Evolutionary conservation across 139 green algal genomes (phyloP), one percentile per base, ranked within the genome.

Genomic region (Tetratostichococcus sp.): DNA sequence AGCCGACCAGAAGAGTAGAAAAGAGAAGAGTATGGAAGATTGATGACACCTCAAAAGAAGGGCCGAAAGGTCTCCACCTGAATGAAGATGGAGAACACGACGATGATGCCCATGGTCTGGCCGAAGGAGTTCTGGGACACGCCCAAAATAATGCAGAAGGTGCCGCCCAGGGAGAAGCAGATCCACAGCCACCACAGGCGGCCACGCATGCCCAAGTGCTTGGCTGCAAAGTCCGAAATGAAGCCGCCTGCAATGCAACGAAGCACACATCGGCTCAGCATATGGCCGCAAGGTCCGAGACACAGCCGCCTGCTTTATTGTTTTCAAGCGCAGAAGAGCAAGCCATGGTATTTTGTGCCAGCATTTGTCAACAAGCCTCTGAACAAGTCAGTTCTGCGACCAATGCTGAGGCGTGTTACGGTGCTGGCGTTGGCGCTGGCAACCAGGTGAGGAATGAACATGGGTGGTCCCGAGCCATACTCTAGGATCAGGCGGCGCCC

Each of bases 61-160:
- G 58, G 11, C 8, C 23, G 17, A 33, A 19, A 69, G 21, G 50
- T 17, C 17, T n/a, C 17, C 28, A 86, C 77, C 79, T 96, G 87
- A 65, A 91, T 88, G 83, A 91, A 92, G 74, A 93, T 83, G 62
- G 87, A 94, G 86, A 96, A 97, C 67, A 93, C 72, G 57, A 97
- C 80, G 70, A 98, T 90, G 30, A 94, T 75, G 33, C 81, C 76
- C 30, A 98, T 92, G 43, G 93, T 97, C 5, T 66, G 77, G 1
- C 65, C 73, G 8, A 97, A 82, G 42, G 35, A 87, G 75, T 89
- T 19, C 28, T 84, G 74, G 23, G 87, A 69, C 4, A 87, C 68
- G 76, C 84, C 92, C 85, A 98, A 89, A 30, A 94, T 58, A 31
- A 96, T 80, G 77, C 86, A 95, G 74, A 94, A 89, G 16, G 91